These are phyloP conservation scores for Malassezia slooffiae DNA, from an alignment of 1,284 basidiomycete species.

Conservation along the genomic window DNA sequence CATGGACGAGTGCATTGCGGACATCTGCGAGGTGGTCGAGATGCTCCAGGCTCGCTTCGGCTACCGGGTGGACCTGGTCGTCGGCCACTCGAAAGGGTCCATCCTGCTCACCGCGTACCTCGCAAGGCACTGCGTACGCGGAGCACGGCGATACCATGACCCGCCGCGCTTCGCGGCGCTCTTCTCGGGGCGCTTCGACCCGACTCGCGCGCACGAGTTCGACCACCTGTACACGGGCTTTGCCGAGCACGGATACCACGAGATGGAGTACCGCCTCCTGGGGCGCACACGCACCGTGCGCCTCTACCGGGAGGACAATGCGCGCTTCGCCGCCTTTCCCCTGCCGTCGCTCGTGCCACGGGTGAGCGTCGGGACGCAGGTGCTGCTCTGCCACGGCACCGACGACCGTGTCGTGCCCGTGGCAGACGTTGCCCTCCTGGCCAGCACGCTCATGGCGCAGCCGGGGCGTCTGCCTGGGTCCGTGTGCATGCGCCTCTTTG, in stretches of 20 bases:
- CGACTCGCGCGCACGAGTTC: not conserved
- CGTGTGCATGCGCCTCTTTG: not conserved
- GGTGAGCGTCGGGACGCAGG: not conserved
- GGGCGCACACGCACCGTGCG: not conserved
- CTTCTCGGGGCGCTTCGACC: not conserved
- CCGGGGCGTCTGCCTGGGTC: slow-evolving; percentile 3
- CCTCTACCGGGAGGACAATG: slow-evolving; percentile 2
- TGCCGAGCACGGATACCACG: slow-evolving; percentile 6
- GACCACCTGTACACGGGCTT: not conserved
- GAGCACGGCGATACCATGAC: not conserved
- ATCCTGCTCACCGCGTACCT: not conserved
- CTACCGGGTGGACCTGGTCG: slow-evolving; percentile 6
- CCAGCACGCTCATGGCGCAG: slow-evolving; percentile 8
- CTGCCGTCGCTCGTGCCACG: slow-evolving; percentile 3
- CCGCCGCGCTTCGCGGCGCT: not conserved
- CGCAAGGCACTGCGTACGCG: not conserved
- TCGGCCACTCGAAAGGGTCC: slow-evolving; percentile 10
- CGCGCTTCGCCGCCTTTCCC: not conserved
- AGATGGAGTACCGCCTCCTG: not conserved
- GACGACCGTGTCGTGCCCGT: slow-evolving; percentile 8
- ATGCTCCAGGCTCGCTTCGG: slow-evolving; percentile 7
- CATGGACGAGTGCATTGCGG: not conserved
- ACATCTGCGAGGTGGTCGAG: slow-evolving; percentile 1
- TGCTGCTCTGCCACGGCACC: slow-evolving; percentile 6
- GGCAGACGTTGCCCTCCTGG: not conserved